Evolutionary conservation across 257 asterid species (phyloP).

Genomic region (Anisodus acutangulus): DNA sequence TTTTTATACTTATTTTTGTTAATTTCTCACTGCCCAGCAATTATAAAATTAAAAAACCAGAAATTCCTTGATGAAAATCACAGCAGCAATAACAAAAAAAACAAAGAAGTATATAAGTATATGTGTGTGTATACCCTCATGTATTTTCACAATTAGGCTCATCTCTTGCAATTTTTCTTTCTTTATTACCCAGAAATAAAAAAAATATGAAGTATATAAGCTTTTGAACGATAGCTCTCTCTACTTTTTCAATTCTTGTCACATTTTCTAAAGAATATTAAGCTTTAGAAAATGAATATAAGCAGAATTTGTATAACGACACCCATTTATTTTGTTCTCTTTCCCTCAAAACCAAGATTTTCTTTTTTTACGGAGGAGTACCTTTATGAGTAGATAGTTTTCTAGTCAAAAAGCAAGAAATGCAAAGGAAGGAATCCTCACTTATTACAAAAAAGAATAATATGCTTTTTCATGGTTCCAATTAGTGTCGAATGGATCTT

Average conservation of each 20-base stretch:
- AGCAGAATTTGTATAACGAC: neutral
- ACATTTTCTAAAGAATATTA: neutral
- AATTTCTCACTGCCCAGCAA: neutral
- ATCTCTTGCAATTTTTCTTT: neutral
- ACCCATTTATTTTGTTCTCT: neutral
- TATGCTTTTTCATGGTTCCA: neutral
- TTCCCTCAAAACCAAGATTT: neutral
- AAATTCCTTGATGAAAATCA: neutral
- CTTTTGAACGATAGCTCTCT: neutral
- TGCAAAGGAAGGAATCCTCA: neutral
- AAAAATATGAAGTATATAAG: too few species aligned
- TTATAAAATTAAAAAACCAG: neutral
- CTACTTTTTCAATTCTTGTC: neutral
- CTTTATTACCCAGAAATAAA: neutral
- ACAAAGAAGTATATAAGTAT: neutral
- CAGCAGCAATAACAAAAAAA: neutral
- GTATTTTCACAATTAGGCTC: neutral
- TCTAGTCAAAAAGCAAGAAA: slow-evolving; percentile 32
- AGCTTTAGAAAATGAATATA: too few species aligned
- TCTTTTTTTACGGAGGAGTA: neutral
- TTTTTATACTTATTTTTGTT: neutral
- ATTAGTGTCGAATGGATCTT: neutral
- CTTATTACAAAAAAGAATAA: neutral
- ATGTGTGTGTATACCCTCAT: neutral
- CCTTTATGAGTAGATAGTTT: neutral